phyloP scores from a whole-genome alignment of 192 early-diverging fungal species.

The Lunasporangiospora selenospora region DNA sequence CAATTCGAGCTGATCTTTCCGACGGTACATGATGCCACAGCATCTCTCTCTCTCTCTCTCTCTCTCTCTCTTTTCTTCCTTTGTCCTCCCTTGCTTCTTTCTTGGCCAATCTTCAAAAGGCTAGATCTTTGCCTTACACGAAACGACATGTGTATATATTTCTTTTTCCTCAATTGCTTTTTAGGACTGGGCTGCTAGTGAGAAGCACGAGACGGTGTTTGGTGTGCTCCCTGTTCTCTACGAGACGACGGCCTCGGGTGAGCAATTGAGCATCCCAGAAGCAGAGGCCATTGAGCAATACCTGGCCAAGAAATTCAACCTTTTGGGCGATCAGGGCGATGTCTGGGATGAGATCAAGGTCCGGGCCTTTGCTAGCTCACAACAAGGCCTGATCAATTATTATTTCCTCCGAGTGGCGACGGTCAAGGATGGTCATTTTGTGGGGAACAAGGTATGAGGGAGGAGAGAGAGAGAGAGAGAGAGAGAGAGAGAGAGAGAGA shows the following conservation, averaged over 20 bases:
- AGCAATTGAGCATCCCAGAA: conserved; percentile 20
- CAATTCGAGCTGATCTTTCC: no score
- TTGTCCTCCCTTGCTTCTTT: no score
- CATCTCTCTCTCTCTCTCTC: no score
- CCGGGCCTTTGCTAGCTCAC: conserved; percentile 11
- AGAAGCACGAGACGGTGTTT: conserved; percentile 19
- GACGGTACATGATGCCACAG: no score
- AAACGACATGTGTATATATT: no score
- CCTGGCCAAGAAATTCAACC: conserved; percentile 14
- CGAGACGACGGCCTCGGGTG: conserved; percentile 17
- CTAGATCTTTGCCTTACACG: no score
- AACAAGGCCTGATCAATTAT: conserved; percentile 3
- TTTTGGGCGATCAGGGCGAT: conserved; percentile 10
- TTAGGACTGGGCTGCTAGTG: conserved; percentile 29
- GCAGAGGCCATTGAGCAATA: conserved; percentile 25
- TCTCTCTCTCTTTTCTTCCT: no score
- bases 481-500: no score
- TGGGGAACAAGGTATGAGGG: conserved; percentile 26
- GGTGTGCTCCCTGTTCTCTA: conserved; percentile 23
- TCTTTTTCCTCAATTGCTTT: no score
- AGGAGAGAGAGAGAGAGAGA: no score
- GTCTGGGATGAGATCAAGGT: conserved; percentile 32
- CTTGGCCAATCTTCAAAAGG: no score
- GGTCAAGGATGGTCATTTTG: conserved; percentile 21
- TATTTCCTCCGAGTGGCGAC: conserved; percentile 13